Evolutionary conservation across 2,329 filamentous ascomycete species (phyloP), one percentile per base, ranked within the genome.

Genomic region (Ploettnerulaceae sp.): DNA sequence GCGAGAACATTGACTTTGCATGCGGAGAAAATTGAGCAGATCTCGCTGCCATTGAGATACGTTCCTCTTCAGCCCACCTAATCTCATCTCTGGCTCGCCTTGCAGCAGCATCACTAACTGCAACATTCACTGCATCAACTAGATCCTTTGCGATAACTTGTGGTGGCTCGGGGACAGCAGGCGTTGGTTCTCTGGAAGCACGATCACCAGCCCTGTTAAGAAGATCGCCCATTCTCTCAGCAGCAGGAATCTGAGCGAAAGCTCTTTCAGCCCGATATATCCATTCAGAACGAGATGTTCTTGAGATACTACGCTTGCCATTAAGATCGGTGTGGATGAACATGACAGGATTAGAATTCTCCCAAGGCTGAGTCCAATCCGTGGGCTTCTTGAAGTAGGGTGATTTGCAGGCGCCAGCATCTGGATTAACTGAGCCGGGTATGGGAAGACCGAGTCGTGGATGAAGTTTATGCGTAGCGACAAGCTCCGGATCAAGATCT

Each of bases 401-500:
- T 25, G 46, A 33, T 5, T 49, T 20, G 12, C 40, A 15, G 21
- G 51, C 46, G 14, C 39, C n/a, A 34, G 35, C 22, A 36, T 58
- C 51, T 18, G 57, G 58, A 32, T 61, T 61, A 7, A 47, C 33
- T 5, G 53, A 57, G 4, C 47, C 49, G 21, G 44, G 44, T 8
- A 60, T 49, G 22, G 55, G 51, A 36, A 61, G 47, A 21, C 60
- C 60, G 29, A 54, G 49, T 25, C 38, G 51, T 5, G 60, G 59
- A 45, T 62, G 60, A 4, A 61, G 21, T 5, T 48, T 52, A 33
- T 55, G 49, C 11, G 38, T 45, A 8, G 49, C 29, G 2, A 61
- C 53, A 21, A 60, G 45, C 7, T 55, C 47, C 33, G 55, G 41
- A 36, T 63, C 60, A 20, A 63, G 49, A 38, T 64, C 62, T 17